Conservation (phyloP, 371 early-diverging fungal species). For the Apophysomyces elegans region DNA sequence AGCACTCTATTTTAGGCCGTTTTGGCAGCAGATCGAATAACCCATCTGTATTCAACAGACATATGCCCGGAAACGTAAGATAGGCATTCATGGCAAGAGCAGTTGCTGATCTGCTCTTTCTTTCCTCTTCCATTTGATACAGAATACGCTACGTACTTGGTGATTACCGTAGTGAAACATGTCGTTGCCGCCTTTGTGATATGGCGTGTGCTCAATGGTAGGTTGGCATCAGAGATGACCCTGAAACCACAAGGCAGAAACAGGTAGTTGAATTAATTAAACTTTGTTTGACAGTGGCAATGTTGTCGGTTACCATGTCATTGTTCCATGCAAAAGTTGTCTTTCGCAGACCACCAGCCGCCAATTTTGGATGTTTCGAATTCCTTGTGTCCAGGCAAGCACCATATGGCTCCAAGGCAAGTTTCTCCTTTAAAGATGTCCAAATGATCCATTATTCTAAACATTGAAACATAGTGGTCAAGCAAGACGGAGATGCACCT, state of each 20-base stretch:
- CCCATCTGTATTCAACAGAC: slow-evolving; percentile 46
- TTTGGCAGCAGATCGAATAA: slow-evolving; percentile 38
- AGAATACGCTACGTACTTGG: slow-evolving; percentile 36
- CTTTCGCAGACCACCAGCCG: slow-evolving; percentile 42
- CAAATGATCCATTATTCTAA: no score
- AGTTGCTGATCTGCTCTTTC: not conserved
- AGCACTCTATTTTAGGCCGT: slow-evolving; percentile 31
- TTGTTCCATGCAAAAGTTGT: slow-evolving; percentile 47
- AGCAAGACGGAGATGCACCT: slow-evolving; percentile 29
- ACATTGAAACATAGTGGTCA: slow-evolving; percentile 13
- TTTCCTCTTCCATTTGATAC: not conserved
- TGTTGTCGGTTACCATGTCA: slow-evolving; percentile 49
- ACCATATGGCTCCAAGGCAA: slow-evolving; percentile 35
- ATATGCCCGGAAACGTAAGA: slow-evolving; percentile 43
- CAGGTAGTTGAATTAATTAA: not conserved
- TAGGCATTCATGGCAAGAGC: not conserved
- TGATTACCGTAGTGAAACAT: slow-evolving; percentile 46
- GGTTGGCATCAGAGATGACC: not conserved
- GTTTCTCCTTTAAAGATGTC: no score
- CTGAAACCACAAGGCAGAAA: not conserved
- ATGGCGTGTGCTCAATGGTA: slow-evolving; percentile 46
- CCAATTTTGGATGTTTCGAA: slow-evolving; percentile 55
- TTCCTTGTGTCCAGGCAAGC: slow-evolving; percentile 24
- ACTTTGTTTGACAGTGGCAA: slow-evolving; percentile 35
- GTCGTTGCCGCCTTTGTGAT: slow-evolving; percentile 44